A percentile compares a stretch with the other conserved stretches of the same genome.
Conservation (phyloP, 257 asterid species). For the Eustoma russellianum region DNA sequence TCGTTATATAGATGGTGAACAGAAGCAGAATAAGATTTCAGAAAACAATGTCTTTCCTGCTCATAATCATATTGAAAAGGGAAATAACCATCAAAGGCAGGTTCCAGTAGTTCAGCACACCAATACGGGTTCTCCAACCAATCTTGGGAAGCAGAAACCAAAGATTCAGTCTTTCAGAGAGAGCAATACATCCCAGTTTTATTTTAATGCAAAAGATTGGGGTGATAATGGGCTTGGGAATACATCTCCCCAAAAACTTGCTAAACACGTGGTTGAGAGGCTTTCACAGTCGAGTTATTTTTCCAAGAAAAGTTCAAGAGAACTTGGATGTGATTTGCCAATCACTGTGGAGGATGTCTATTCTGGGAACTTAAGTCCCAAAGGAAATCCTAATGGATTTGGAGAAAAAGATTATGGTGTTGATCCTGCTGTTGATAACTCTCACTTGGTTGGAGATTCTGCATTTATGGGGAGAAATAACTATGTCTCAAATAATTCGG, state of each 20-base stretch:
- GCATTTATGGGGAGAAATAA: conserved; percentile 32
- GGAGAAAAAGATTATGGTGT: conserved; percentile 24
- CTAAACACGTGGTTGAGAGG: conserved; percentile 85
- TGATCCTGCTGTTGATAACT: conserved; percentile 34
- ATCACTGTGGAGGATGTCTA: conserved; percentile 86
- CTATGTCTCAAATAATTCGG: conserved; percentile 28
- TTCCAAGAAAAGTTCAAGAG: conserved; percentile 44
- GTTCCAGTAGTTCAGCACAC: conserved; percentile 47
- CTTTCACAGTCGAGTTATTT: conserved; percentile 64
- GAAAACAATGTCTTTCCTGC: conserved; percentile 22
- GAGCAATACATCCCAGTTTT: conserved; percentile 33
- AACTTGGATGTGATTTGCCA: conserved; percentile 50
- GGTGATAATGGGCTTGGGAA: conserved; percentile 41
- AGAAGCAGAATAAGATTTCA: conserved; percentile 41
- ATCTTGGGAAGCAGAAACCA: conserved; percentile 63
- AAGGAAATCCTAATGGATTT: conserved; percentile 39
- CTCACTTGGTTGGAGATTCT: conserved; percentile 29
- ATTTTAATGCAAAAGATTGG: conserved; percentile 39
- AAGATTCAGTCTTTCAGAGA: conserved; percentile 74
- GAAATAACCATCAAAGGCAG: conserved; percentile 33
- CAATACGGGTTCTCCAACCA: conserved; percentile 37
- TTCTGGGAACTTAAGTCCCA: conserved; percentile 38
- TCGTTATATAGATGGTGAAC: conserved; percentile 91
- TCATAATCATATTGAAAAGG: conserved; percentile 35
- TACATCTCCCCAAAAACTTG: conserved; percentile 77